Conservation (phyloP, 1,284 basidiomycete species). For the Ustilago shanxiensis region DNA sequence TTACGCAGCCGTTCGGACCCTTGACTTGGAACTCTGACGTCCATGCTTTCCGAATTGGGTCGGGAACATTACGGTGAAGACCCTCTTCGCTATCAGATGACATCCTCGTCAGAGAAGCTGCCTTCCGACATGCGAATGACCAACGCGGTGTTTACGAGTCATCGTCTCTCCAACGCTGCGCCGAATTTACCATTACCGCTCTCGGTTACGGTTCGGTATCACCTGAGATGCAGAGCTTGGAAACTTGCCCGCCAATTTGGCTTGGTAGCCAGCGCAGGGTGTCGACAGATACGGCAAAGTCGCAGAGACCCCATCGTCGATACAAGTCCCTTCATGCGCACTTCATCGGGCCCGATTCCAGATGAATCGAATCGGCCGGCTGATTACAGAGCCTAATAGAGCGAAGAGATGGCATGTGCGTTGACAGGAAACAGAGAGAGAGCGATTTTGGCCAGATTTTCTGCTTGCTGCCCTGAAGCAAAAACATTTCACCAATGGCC, state of each 20-base stretch:
- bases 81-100: neutral
- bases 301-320: neutral
- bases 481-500: neutral
- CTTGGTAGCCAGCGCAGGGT: neutral
- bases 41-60: too few relatives aligned
- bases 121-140: too few relatives aligned
- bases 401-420: neutral
- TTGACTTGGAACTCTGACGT: too few relatives aligned
- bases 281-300: neutral
- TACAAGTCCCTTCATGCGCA: neutral
- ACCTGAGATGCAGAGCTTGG: too few relatives aligned
- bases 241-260: too few relatives aligned
- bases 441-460: conserved; percentile 25
- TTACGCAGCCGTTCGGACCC: too few relatives aligned
- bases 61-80: too few relatives aligned
- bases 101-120: neutral
- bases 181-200: too few relatives aligned
- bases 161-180: too few relatives aligned
- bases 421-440: neutral
- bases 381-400: neutral
- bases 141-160: too few relatives aligned
- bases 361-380: neutral
- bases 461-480: neutral
- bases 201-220: too few relatives aligned
- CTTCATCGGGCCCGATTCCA: neutral